These are phyloP conservation scores for Balakata baccata DNA, from an alignment of 345 rosid species.

Conservation along the genomic window DNA sequence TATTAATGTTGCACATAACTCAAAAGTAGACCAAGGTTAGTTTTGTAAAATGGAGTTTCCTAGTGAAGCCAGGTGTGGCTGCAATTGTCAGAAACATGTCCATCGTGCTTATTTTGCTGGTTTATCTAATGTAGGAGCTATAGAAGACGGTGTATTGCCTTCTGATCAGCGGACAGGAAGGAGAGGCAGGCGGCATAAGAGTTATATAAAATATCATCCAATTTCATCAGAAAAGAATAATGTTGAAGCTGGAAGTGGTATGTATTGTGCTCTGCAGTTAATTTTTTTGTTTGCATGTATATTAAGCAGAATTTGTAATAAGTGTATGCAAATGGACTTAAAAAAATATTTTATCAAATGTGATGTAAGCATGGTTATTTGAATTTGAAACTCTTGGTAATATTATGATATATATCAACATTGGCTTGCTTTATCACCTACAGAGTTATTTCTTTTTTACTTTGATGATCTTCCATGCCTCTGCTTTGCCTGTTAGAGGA, in stretches of 20 bases:
- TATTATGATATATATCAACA: not conserved
- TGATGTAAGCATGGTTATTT: not conserved
- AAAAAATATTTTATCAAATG: not conserved
- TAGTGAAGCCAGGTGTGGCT: constrained; percentile 7
- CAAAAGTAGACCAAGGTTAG: constrained; percentile 51
- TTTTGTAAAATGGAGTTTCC: constrained; percentile 8
- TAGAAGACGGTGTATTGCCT: constrained; percentile 43
- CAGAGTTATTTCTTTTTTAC: not conserved
- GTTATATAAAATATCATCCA: constrained; percentile 46
- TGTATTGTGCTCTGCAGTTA: not conserved
- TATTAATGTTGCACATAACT: constrained; percentile 23
- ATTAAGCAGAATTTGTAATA: not conserved
- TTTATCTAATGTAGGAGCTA: constrained; percentile 35
- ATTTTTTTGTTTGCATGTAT: not conserved
- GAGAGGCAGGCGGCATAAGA: constrained; percentile 74
- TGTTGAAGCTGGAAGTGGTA: constrained; percentile 35
- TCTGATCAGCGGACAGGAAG: constrained; percentile 58
- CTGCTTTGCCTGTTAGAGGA: not conserved
- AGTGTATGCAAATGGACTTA: not conserved
- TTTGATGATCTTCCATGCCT: not conserved
- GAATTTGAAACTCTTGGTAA: not conserved
- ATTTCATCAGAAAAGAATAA: constrained; percentile 48
- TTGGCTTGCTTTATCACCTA: not conserved
- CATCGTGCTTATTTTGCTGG: constrained; percentile 35
- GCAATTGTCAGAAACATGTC: constrained; percentile 13